Evolutionary conservation across 1,284 basidiomycete genomes (phyloP).

Genomic region (Cutaneotrichosporon sp.): DNA sequence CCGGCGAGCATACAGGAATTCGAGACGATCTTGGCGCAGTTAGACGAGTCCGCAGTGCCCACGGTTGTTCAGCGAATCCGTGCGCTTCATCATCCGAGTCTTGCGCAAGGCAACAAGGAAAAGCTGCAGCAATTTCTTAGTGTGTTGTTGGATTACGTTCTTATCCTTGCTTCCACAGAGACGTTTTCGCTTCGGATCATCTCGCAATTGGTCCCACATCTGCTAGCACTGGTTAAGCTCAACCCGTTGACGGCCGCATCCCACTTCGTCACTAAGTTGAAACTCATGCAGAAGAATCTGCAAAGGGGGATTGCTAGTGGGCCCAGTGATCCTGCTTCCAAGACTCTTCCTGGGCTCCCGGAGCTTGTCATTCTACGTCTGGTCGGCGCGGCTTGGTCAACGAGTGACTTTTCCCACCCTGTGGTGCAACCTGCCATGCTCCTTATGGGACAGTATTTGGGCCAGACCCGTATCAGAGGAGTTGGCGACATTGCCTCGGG

Average conservation of each 20-base stretch:
- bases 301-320: constrained; percentile 75
- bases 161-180: constrained; percentile 67
- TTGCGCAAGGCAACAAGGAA: constrained; percentile 84
- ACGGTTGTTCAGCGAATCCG: constrained; percentile 87
- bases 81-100: constrained; percentile 81
- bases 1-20: constrained; percentile 83
- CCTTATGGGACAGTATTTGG: constrained; percentile 87
- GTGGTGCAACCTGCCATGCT: constrained; percentile 81
- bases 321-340: constrained; percentile 58
- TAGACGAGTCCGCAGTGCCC: constrained; percentile 66
- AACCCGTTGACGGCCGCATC: constrained; percentile 77
- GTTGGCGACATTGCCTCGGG: constrained; percentile 74
- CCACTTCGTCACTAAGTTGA: constrained; percentile 75
- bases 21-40: constrained; percentile 66
- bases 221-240: constrained; percentile 69
- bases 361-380: constrained; percentile 79
- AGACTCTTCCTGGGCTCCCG: constrained; percentile 80
- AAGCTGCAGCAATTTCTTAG: constrained; percentile 78
- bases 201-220: constrained; percentile 69
- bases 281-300: constrained; percentile 92
- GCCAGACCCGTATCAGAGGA: constrained; percentile 71
- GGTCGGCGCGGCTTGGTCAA: constrained; percentile 80
- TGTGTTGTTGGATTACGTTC: constrained; percentile 85
- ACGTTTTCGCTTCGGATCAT: constrained; percentile 57
- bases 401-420: constrained; percentile 87